Evolutionary conservation across 2,329 filamentous ascomycete genomes (phyloP).

Genomic region (Neonectria sp.): DNA sequence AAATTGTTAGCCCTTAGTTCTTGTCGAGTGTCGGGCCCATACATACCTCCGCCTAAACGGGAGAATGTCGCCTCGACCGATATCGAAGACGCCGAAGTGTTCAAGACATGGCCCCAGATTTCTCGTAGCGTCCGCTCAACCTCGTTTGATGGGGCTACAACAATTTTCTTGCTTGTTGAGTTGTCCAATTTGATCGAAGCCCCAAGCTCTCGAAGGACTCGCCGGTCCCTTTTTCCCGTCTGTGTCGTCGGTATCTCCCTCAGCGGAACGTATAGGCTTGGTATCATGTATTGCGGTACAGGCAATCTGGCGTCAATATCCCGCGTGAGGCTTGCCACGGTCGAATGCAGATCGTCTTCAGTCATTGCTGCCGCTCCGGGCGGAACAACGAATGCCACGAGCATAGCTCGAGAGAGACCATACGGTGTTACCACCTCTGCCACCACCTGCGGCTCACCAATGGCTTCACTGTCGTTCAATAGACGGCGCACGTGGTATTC

Average conservation of each 20-base stretch:
- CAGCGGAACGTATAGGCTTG: conserved; percentile 31
- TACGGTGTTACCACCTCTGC: conserved; percentile 6
- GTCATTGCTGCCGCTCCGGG: neutral
- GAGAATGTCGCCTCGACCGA: too few species aligned
- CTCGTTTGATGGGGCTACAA: too few species aligned
- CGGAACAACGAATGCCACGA: conserved; percentile 4
- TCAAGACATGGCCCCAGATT: too few species aligned
- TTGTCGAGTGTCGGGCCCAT: too few species aligned
- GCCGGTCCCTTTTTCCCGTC: conserved; percentile 34
- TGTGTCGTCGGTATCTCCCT: conserved; percentile 27
- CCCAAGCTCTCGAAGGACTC: conserved; percentile 10
- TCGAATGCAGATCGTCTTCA: conserved; percentile 8
- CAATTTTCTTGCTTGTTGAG: too few species aligned
- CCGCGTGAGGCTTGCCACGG: conserved; percentile 8
- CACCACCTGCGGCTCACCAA: conserved; percentile 16
- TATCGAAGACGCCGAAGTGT: too few species aligned
- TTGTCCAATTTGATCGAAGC: conserved; percentile 5
- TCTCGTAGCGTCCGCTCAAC: too few species aligned
- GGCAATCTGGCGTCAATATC: conserved; percentile 1
- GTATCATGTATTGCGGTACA: conserved; percentile 38
- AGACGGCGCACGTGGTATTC: conserved; percentile 32
- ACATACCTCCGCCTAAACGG: too few species aligned
- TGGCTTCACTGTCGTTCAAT: conserved; percentile 2
- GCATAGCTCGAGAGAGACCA: conserved; percentile 11
- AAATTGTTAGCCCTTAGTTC: too few species aligned